phyloP scores from a whole-genome alignment of 1,139 yeast species.

The Taiozyma sp. region DNA sequence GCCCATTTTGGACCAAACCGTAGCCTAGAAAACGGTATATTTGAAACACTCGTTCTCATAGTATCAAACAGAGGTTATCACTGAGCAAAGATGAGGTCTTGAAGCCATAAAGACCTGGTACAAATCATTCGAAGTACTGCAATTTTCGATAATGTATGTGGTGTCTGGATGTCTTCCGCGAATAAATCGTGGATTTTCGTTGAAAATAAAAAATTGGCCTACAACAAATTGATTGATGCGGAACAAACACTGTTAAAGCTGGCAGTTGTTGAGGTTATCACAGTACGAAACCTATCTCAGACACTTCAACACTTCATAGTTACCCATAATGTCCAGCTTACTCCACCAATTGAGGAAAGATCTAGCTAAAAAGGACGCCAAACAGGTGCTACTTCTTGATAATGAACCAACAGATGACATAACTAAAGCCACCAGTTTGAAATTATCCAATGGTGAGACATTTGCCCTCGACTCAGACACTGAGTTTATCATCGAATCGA shows the following conservation, averaged over 20 bases:
- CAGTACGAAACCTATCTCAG: too few species aligned
- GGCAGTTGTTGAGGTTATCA: too few species aligned
- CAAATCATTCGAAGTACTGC: too few species aligned
- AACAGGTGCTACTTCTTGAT: background rate
- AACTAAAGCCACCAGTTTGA: slow-evolving; percentile 22
- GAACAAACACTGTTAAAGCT: too few species aligned
- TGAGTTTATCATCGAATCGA: slow-evolving; percentile 51
- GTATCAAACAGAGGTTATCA: too few species aligned
- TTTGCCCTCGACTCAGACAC: slow-evolving; percentile 43
- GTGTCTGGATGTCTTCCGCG: background rate
- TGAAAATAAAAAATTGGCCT: background rate
- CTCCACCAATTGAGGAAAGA: background rate
- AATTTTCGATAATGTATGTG: background rate
- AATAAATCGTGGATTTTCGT: background rate
- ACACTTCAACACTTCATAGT: background rate
- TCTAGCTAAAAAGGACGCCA: background rate
- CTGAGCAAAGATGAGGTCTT: too few species aligned
- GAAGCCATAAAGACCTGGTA: too few species aligned
- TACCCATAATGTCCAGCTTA: background rate
- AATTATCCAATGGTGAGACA: slow-evolving; percentile 13
- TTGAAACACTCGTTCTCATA: background rate
- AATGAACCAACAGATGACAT: slow-evolving; percentile 20
- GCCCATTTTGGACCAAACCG: background rate
- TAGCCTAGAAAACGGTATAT: background rate
- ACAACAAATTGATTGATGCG: too few species aligned